Conservation (phyloP, 352 stramenopile species). For the Phytopythium mirpurense region DNA sequence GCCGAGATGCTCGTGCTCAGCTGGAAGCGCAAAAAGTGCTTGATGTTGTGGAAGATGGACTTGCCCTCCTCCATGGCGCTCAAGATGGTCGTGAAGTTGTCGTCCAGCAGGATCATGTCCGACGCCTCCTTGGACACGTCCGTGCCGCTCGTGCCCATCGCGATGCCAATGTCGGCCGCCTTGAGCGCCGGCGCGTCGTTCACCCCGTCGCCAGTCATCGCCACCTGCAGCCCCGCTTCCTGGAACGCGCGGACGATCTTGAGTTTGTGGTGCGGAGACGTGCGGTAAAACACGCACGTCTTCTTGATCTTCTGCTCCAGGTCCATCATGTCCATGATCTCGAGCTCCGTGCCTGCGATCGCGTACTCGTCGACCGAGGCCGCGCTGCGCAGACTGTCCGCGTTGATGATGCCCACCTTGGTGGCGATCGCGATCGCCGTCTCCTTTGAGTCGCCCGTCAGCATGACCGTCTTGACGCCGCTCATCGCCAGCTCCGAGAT, state of each 20-base stretch:
- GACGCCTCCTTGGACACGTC: conserved; percentile 98
- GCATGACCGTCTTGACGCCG: conserved; percentile 85
- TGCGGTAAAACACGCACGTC: conserved; percentile 95
- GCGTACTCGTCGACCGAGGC: conserved; percentile 39
- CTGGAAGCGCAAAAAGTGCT: conserved; percentile 97
- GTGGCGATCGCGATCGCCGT: conserved; percentile 93
- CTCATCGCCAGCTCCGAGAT: conserved; percentile 47
- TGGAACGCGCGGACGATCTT: conserved; percentile 94
- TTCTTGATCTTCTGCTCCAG: conserved; percentile 81
- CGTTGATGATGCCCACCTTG: conserved; percentile 91
- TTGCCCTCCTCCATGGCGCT: conserved; percentile 93
- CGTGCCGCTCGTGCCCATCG: conserved; percentile 97
- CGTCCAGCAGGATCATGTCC: conserved; percentile 97
- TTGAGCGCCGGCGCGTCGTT: conserved; percentile 98
- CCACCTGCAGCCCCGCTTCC: conserved; percentile 79
- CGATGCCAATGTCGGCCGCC: conserved; percentile 94
- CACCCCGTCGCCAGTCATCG: conserved; percentile 99
- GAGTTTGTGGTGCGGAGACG: conserved; percentile 94
- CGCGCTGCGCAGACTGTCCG: conserved; percentile 25
- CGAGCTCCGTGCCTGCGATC: conserved; percentile 86
- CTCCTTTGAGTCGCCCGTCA: conserved; percentile 95
- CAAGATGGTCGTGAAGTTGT: conserved; percentile 97
- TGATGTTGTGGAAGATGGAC: conserved; percentile 96
- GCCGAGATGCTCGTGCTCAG: conserved; percentile 94
- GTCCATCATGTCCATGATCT: conserved; percentile 85